Evolutionary conservation across 306 rosid species (phyloP), one percentile per base, ranked within the genome.

Genomic region (Sicyos baderoa): DNA sequence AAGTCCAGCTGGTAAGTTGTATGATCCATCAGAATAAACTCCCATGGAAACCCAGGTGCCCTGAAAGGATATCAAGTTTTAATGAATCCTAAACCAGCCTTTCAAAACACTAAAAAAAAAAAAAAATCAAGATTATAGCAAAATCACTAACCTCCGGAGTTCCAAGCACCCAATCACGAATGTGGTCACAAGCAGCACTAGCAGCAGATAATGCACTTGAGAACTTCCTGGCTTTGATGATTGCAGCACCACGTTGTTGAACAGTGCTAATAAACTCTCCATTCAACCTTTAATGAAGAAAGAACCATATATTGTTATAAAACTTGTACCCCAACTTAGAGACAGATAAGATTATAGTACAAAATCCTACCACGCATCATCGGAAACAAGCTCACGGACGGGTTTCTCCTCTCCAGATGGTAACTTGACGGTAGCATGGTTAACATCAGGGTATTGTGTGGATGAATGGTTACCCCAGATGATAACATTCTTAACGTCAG

Each of bases 211-310:
- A 72, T 62, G 99, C 99, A 79, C 97, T 94, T 25, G 97, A 94
- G 42, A 90, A 78, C 84, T 94, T 94, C 15, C 99, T 79, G 56
- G 99, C 99, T 76, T 94, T 94, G 54, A 94, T 90, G 47, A 94
- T 90, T 64, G 99, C 97, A 81, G 99, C 99, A 76, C 99, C 99
- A 65, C 97, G 97, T 76, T 94, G 99, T 90, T 94, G 99, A 78
- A 94, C 99, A 48, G 95, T 94, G 21, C 85, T 18, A 15, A 94
- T 94, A 85, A 94, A 94, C 51, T 85, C 99, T 61, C 90, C 91
- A 48, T 86, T 88, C 90, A 94, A 80, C 99, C 99, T 94, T 56
- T 4, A 63, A 19, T 15, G 8, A 50, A 27, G 53, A 23, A 77
- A 72, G 15, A 73, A 51, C 54, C 61, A 53, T 12, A 54, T 35